Conservation (phyloP, 2,329 filamentous ascomycete genomes). For the Incumbomyces lentus region DNA sequence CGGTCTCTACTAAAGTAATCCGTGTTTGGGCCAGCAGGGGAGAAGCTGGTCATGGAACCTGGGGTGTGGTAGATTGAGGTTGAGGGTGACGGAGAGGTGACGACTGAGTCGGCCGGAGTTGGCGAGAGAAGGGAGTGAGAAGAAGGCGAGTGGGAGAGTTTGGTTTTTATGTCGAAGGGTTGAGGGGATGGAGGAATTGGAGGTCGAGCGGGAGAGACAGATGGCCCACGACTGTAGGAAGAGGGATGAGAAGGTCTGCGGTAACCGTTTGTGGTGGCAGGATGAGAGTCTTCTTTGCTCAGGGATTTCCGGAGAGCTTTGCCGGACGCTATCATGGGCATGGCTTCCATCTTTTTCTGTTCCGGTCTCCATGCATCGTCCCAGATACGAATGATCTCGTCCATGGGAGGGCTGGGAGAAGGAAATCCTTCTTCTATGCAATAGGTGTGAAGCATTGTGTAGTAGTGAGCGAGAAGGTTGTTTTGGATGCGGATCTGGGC, state of each 20-base stretch:
- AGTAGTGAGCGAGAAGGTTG: conserved; percentile 63
- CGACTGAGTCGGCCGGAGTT: conserved; percentile 21
- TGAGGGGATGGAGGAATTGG: conserved; percentile 20
- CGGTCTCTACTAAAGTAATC: conserved; percentile 36
- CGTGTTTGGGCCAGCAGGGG: conserved; percentile 33
- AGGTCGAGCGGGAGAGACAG: conserved; percentile 23
- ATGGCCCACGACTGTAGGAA: conserved; percentile 23
- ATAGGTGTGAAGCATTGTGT: conserved; percentile 65
- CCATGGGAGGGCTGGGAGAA: conserved; percentile 61
- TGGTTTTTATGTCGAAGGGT: conserved; percentile 26
- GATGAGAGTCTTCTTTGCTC: conserved; percentile 38
- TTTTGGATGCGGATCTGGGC: conserved; percentile 69
- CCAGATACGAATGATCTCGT: conserved; percentile 59
- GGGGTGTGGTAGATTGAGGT: conserved; percentile 22
- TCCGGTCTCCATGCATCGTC: conserved; percentile 52
- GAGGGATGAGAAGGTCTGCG: conserved; percentile 30
- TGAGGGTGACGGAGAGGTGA: conserved; percentile 19
- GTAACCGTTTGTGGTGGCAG: conserved; percentile 32
- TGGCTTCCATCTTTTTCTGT: conserved; percentile 56
- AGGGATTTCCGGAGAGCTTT: conserved; percentile 54
- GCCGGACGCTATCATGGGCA: conserved; percentile 54
- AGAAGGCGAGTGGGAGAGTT: conserved; percentile 23
- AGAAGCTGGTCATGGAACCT: conserved; percentile 19
- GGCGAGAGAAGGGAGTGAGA: conserved; percentile 24
- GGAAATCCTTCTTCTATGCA: conserved; percentile 59